Evolutionary conservation across 2,329 filamentous ascomycete genomes (phyloP).

Genomic region (Aureobasidium leucospermi): DNA sequence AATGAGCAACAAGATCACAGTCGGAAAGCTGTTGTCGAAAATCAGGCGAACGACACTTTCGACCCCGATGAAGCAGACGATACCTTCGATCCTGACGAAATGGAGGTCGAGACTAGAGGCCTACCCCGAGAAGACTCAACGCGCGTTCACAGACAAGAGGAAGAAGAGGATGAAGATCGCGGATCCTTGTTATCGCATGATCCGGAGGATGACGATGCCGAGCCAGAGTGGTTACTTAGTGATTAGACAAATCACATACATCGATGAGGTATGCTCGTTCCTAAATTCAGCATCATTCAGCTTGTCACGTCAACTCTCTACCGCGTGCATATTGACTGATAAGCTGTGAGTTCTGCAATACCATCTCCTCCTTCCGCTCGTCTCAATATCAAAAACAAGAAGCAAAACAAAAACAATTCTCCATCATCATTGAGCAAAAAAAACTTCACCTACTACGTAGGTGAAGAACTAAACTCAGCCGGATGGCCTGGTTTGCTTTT

Average conservation of each 20-base stretch:
- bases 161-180: conserved; percentile 29
- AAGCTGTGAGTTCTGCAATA: too few species aligned
- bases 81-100: conserved; percentile 26
- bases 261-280: neutral
- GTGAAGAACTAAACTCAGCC: neutral
- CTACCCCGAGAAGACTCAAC: neutral
- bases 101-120: neutral
- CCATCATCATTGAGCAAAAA: neutral
- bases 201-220: conserved; percentile 58
- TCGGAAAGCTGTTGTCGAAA: conserved; percentile 8
- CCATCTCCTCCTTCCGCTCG: too few species aligned
- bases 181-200: conserved; percentile 53
- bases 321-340: too few species aligned
- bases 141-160: neutral
- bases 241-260: neutral
- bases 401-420: neutral
- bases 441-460: neutral
- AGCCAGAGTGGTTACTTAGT: conserved; percentile 52
- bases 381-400: neutral
- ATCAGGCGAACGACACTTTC: conserved; percentile 14
- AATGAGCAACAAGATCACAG: conserved; percentile 16
- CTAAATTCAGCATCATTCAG: neutral
- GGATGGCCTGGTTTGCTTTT: conserved; percentile 1
- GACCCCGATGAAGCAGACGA: conserved; percentile 18
- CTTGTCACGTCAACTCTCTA: neutral